Percentiles rank a stretch among this genome's conserved stretches.
Conservation (phyloP, 2,329 filamentous ascomycete species). For the Teratosphaeria zuluensis region DNA sequence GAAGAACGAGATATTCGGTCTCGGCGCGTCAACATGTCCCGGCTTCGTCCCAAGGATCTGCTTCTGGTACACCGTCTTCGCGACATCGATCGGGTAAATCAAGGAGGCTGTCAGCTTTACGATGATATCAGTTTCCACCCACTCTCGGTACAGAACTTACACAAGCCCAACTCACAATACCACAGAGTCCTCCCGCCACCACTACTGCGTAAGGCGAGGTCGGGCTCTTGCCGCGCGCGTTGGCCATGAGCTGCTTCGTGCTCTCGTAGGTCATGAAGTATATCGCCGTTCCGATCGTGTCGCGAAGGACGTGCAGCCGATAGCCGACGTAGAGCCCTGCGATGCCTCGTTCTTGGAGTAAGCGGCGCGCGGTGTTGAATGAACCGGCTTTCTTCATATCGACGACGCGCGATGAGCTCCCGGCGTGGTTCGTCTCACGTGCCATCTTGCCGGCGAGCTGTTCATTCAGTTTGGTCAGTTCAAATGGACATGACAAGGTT, state of each 20-base stretch:
- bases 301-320: slow-evolving; percentile 71
- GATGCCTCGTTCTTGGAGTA: slow-evolving; percentile 64
- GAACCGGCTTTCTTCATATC: slow-evolving; percentile 15
- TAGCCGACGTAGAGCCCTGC: slow-evolving; percentile 73
- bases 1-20: slow-evolving; percentile 68
- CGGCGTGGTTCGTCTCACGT: slow-evolving; percentile 12
- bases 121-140: background rate
- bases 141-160: slow-evolving; percentile 37
- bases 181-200: slow-evolving; percentile 68
- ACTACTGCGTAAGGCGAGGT: slow-evolving; percentile 72
- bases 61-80: slow-evolving; percentile 77
- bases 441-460: slow-evolving; percentile 75
- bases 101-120: slow-evolving; percentile 14
- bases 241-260: slow-evolving; percentile 70
- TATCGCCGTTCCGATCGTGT: slow-evolving; percentile 72
- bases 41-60: slow-evolving; percentile 64
- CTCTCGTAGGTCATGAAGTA: slow-evolving; percentile 89
- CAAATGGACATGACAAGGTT: slow-evolving; percentile 74
- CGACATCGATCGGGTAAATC: slow-evolving; percentile 61
- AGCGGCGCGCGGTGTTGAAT: slow-evolving; percentile 58
- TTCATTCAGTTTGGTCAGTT: slow-evolving; percentile 80
- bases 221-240: slow-evolving; percentile 62
- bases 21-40: slow-evolving; percentile 30
- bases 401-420: background rate
- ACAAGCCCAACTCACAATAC: slow-evolving; percentile 74